Conservation (phyloP, 805 yeast genomes). For the Schwanniomyces sp. region DNA sequence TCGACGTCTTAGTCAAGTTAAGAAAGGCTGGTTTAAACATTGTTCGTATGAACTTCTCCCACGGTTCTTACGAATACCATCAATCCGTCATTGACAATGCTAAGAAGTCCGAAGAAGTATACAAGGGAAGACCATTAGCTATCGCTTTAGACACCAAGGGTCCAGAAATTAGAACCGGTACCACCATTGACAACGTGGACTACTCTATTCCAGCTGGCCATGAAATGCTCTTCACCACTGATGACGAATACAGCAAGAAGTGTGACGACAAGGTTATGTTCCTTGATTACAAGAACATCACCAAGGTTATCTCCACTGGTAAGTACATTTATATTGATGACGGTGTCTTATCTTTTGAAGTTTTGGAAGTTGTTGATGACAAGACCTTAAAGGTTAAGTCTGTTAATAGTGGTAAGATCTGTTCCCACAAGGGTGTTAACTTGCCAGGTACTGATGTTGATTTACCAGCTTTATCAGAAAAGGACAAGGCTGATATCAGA, state of each 20-base stretch:
- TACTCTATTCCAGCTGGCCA: slow-evolving; percentile 82
- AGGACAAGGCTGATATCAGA: slow-evolving; percentile 87
- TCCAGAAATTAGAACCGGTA: slow-evolving; percentile 99
- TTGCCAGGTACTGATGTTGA: slow-evolving; percentile 99
- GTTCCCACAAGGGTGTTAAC: slow-evolving; percentile 98
- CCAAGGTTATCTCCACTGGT: slow-evolving; percentile 88
- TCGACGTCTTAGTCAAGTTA: slow-evolving; percentile 77
- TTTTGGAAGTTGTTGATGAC: slow-evolving; percentile 76
- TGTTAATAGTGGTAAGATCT: slow-evolving; percentile 92
- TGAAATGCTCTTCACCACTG: slow-evolving; percentile 92
- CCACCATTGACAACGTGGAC: slow-evolving; percentile 78
- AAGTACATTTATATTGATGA: slow-evolving; percentile 93
- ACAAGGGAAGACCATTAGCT: slow-evolving; percentile 95
- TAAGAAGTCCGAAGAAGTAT: slow-evolving; percentile 86
- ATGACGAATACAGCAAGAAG: slow-evolving; percentile 67
- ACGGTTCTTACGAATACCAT: slow-evolving; percentile 97
- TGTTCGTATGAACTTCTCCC: slow-evolving; percentile 98
- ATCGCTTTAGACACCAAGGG: slow-evolving; percentile 99
- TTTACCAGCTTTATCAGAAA: slow-evolving; percentile 95
- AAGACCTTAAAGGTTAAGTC: slow-evolving; percentile 83
- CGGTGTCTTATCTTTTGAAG: slow-evolving; percentile 96
- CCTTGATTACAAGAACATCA: slow-evolving; percentile 93
- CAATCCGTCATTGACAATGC: slow-evolving; percentile 96
- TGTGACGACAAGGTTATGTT: slow-evolving; percentile 83
- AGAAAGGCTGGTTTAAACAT: slow-evolving; percentile 98